phyloP scores from a whole-genome alignment of 2,329 filamentous ascomycete species.

The Colletotrichum sp. region DNA sequence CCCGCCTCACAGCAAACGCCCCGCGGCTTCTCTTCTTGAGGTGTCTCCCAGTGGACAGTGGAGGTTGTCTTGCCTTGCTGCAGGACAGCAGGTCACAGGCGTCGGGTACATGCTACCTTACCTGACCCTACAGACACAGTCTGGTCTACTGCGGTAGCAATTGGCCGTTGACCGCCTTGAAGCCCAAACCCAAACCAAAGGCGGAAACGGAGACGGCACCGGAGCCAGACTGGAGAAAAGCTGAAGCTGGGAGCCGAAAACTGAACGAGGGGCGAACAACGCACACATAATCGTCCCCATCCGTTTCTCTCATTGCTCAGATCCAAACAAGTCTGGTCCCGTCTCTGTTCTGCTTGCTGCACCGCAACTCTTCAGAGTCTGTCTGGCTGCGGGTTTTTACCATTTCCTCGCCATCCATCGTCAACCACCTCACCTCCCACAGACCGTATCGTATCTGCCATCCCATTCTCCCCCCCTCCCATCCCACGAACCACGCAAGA shows the following conservation, averaged over 20 bases:
- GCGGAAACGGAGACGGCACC: slow-evolving; percentile 1
- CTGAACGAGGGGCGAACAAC: slow-evolving; percentile 19
- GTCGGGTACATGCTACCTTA: background rate
- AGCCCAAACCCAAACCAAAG: background rate
- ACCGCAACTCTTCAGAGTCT: background rate
- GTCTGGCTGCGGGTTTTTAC: background rate
- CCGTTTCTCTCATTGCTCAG: background rate
- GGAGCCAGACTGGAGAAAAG: background rate
- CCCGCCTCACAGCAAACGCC: slow-evolving; percentile 18
- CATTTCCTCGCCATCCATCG: background rate
- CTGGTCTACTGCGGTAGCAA: background rate
- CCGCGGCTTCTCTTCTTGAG: background rate
- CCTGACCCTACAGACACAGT: background rate
- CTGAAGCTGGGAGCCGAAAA: background rate
- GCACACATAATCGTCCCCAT: slow-evolving; percentile 15
- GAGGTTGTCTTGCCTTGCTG: background rate
- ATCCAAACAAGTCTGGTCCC: too few relatives aligned
- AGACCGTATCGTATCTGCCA: background rate
- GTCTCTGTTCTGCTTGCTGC: too few relatives aligned
- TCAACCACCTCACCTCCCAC: background rate
- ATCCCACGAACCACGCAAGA: background rate
- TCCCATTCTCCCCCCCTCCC: background rate
- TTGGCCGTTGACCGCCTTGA: slow-evolving; percentile 16
- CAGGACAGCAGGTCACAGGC: background rate
- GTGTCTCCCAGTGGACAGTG: background rate